A percentile compares a stretch with the other conserved stretches of the same genome.
These are phyloP conservation scores for Cytospora piceae DNA, from an alignment of 2,329 filamentous ascomycete species.

Conservation along the genomic window DNA sequence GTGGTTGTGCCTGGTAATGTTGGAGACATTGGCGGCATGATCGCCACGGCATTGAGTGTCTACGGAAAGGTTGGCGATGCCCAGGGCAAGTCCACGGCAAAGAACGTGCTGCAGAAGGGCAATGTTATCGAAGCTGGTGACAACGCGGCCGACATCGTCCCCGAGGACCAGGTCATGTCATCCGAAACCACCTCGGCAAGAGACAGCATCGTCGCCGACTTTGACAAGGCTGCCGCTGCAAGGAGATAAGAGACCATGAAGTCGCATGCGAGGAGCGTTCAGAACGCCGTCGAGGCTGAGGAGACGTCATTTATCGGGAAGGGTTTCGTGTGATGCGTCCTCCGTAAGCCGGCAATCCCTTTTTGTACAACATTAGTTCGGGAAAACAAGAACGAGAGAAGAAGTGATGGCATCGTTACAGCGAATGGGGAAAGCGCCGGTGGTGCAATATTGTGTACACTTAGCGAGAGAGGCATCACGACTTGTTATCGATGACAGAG, in stretches of 20 bases:
- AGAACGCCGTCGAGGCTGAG: neutral
- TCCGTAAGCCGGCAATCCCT: neutral
- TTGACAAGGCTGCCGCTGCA: conserved; percentile 35
- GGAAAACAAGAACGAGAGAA: neutral
- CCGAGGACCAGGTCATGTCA: conserved; percentile 18
- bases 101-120: conserved; percentile 48
- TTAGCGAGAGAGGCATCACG: neutral
- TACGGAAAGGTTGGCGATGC: conserved; percentile 90
- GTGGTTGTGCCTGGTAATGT: conserved; percentile 97
- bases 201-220: conserved; percentile 38
- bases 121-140: conserved; percentile 31
- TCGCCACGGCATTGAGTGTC: conserved; percentile 91
- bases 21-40: conserved; percentile 95
- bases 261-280: neutral
- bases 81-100: conserved; percentile 70
- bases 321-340: neutral
- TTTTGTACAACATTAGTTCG: conserved; percentile 13
- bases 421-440: neutral
- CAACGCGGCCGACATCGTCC: conserved; percentile 30
- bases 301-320: conserved; percentile 6
- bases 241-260: conserved; percentile 17
- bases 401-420: neutral
- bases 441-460: neutral
- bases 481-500: neutral
- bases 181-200: conserved; percentile 21